Base-by-base conservation (phyloP, 2,329 filamentous ascomycete genomes). In the Penicillium rolfsii region DNA sequence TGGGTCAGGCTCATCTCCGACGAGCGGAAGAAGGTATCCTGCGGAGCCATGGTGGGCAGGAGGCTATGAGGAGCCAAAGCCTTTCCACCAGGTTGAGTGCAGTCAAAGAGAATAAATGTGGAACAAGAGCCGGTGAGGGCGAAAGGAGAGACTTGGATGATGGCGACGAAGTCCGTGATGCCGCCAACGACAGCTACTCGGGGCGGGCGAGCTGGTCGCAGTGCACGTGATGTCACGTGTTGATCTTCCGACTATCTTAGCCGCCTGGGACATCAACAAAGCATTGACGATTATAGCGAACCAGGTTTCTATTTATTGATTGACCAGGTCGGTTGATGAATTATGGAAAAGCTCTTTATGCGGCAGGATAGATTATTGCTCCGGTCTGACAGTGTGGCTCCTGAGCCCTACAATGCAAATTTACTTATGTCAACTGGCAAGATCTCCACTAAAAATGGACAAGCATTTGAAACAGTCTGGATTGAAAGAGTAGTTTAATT, bases 1-100 rank as follows among this genome's bases (percentile, higher is more conserved):
- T 99, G 95, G 75, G 96, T 96, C 89, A 99, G 90, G 85, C 93
- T 97, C 95, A 99, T 99, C 81, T 97, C 91, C 91, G 93, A 91
- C 77, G 95, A 99, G 86, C 96, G 94, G 89, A 99, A 98, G 84
- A 97, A 91, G 80, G 93, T 97, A 82, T 98, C 93, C 82, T 91
- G 83, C 56, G 83, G 80, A 79, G 83, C 85, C 87, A 89, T 89
- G 77, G 64, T 75, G 73, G 68, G 59, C 55, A 67, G 45, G 43
- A 48, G 64, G 63, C 70, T 70, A 54, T 66, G 60, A 57, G 26
- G 38, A 67, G 65, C 65, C 64, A 57, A n/a, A 56, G 52, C 63
- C 64, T 67, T 66, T 64, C 62, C 66, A 69, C 68, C 66, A 59
- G 46, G 50, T 26, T 46, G 19, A 24, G 57, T 58, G 53, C 33